Base-by-base conservation (phyloP, 2,329 filamentous ascomycete species). In the Mariannaea elegans region DNA sequence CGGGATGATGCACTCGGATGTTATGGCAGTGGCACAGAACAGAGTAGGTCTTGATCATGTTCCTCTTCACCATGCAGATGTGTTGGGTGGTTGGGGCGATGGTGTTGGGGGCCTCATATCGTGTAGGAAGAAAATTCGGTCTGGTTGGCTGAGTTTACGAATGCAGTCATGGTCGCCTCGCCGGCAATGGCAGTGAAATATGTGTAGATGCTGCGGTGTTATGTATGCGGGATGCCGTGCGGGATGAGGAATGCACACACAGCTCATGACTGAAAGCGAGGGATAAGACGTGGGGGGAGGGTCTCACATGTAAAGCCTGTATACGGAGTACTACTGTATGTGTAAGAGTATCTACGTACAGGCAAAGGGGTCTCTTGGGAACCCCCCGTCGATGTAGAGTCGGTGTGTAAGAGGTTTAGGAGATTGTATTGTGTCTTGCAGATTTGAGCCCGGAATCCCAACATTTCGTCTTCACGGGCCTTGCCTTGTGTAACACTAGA, bases 391-490 rank as follows among this genome's bases (percentile, higher is more conserved):
- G 19, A 14, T 14, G 21, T 32, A 32, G 36, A 47, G 56, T 53
- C 56, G 56, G 56, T 58, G 56, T 58, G 56, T 53, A 42, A 52
- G 48, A 45, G 48, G 34, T 48, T 51, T 27, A 32, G 48, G 27
- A 58, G 29, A 51, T 36, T 44, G 46, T 36, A 16, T 56, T 50
- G 47, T 38, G 34, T 13, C 21, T 13, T 44, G 39, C 29, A 27
- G 39, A 27, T 45, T 41, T n/a, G 39, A 16, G 29, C 21, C 16
- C 19, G 41, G 13, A 45, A 13, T 27, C 47, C 21, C 47, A 31
- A 39, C 38, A 36, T 34, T 13, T 27, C 24, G 24, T 27, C 24
- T 27, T 24, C 42, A 32, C 31, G 34, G n/a, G 36, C n/a, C 23
- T 51, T 16, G 32, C 16, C 16, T 13, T 55, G 56, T 59, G 56